Percentiles rank a stretch among this genome's conserved stretches.
Conservation (phyloP, 2,329 filamentous ascomycete genomes). For the Claviceps paspali region DNA sequence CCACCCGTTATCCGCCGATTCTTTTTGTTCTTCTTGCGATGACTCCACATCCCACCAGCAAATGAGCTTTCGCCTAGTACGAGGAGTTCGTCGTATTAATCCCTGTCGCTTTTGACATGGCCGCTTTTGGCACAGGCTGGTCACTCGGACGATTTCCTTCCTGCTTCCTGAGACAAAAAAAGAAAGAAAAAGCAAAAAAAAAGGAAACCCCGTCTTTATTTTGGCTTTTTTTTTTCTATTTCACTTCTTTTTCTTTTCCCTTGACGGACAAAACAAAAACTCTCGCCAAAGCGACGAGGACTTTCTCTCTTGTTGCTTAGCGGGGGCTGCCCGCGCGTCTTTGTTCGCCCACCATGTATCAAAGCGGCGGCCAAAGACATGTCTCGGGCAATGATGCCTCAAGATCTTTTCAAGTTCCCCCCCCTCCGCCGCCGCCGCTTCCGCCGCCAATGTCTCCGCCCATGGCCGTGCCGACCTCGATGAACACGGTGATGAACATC, state of each 20-base stretch:
- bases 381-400: slow-evolving; percentile 30
- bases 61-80: slow-evolving; percentile 2
- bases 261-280: neutral
- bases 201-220: too few species aligned
- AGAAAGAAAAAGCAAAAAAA: too few species aligned
- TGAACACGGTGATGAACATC: slow-evolving; percentile 33
- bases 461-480: slow-evolving; percentile 21
- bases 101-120: neutral
- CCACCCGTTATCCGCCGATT: too few species aligned
- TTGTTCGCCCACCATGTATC: slow-evolving; percentile 32
- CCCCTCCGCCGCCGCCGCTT: slow-evolving; percentile 41
- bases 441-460: slow-evolving; percentile 41
- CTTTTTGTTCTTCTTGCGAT: neutral
- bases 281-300: neutral
- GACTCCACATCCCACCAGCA: neutral
- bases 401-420: slow-evolving; percentile 39
- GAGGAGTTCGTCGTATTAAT: slow-evolving; percentile 4
- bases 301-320: neutral
- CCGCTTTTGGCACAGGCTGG: too few species aligned
- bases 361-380: slow-evolving; percentile 34
- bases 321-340: slow-evolving; percentile 2
- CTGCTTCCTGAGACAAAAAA: neutral
- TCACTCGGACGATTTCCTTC: too few species aligned
- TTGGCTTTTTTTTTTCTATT: neutral
- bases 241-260: too few species aligned